phyloP scores from a whole-genome alignment of 306 rosid species.

The Calophaca sinica region DNA sequence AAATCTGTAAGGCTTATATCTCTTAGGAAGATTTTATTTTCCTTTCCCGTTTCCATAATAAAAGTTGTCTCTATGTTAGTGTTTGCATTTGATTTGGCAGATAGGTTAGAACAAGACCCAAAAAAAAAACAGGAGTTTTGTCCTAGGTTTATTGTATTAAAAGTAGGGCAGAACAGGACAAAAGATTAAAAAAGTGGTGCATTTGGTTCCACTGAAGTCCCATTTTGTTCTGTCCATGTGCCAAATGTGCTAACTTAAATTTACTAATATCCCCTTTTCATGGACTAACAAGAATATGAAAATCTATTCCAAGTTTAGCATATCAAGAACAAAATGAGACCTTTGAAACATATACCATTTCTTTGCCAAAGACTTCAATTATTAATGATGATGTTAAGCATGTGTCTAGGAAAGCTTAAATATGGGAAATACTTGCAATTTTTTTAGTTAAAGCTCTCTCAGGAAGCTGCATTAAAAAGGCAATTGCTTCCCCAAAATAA shows the following conservation, averaged over 20 bases:
- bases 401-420: neutral
- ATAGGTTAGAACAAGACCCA: no score
- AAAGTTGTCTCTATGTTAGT: neutral
- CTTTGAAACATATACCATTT: constrained; percentile 16
- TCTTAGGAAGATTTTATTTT: neutral
- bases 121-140: no score
- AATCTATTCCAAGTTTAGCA: constrained; percentile 12
- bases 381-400: neutral
- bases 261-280: neutral
- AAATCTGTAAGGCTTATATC: constrained; percentile 2
- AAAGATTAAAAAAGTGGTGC: neutral
- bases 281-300: constrained; percentile 1
- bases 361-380: constrained; percentile 13
- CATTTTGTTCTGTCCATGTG: neutral
- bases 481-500: no score
- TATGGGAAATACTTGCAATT: neutral
- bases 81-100: constrained; percentile 30
- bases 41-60: neutral
- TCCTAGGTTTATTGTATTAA: neutral
- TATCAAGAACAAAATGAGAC: constrained; percentile 32
- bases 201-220: no score
- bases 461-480: no score
- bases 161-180: neutral
- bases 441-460: no score
- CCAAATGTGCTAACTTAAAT: no score